Evolutionary conservation across 1,139 yeast genomes (phyloP), one percentile per base, ranked within the genome.

Genomic region (Pichia norvegensis): DNA sequence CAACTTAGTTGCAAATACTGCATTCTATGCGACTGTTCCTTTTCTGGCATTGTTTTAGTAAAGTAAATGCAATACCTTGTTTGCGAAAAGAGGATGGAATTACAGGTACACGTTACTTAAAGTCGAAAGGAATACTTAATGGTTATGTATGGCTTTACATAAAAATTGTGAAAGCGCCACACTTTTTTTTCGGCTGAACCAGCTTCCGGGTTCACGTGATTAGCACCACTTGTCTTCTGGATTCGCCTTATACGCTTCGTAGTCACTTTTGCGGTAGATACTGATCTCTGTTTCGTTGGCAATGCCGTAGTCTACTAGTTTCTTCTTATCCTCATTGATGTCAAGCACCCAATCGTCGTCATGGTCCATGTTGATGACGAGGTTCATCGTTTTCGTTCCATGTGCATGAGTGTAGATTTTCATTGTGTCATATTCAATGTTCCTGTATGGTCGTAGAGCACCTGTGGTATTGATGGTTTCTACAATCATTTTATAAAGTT

Each of bases 391-490:
- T 67, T 92, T 92, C 36, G 95, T 76, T 8, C 95, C 95, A 63
- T 92, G 97, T 0, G 98, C 97, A 61, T 86, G 87, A 33, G 96
- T 85, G 66, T 92, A 92, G 17, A 92, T 74, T 65, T 94, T 92
- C 51, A 92, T 62, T 0, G 94, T 71, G 59, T 92, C 86, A 56
- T 80, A 82, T 1, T 69, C 70, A n/a, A 85, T 85, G 52, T 74
- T 84, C 57, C 97, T 74, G 64, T 80, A 90, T 1, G 97, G 95
- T 57, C 96, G 73, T 52, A 81, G 76, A 0, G 76, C 79, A 1
- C 95, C 87, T 9, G 80, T 74, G 6, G 82, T 74, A 45, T 76
- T 70, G 48, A 88, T 82, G 33, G 72, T 72, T 29, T 68, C 54
- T 20, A 63, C 52, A 13, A 79, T 64, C 41, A 56, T 16, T n/a